These are phyloP conservation scores for Solanum hybrid DNA, from an alignment of 305 asterid genomes.

Conservation along the genomic window DNA sequence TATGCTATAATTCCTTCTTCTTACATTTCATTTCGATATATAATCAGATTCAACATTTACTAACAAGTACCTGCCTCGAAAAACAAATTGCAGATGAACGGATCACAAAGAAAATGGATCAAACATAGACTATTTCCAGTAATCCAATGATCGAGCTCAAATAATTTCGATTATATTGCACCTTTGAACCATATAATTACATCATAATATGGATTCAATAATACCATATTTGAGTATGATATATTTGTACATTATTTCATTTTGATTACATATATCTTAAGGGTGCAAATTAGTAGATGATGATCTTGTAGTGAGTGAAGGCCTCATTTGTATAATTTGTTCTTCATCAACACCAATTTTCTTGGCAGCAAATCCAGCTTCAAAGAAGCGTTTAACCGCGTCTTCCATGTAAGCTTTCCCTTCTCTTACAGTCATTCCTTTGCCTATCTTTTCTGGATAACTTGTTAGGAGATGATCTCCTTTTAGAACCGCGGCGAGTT, in stretches of 20 bases:
- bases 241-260: not conserved
- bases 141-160: not conserved
- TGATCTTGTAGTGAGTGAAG: slow-evolving; percentile 62
- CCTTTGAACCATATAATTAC: not conserved
- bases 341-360: slow-evolving; percentile 53
- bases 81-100: not conserved
- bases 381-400: slow-evolving; percentile 62
- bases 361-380: slow-evolving; percentile 55
- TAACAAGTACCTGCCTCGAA: not conserved
- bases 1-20: not conserved
- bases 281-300: not conserved
- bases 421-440: slow-evolving; percentile 56
- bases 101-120: not conserved
- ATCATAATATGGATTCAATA: not conserved
- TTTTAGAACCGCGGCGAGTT: slow-evolving; percentile 75
- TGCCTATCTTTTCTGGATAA: slow-evolving; percentile 38
- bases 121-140: not conserved
- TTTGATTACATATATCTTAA: not conserved
- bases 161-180: not conserved
- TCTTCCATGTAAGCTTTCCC: slow-evolving; percentile 59
- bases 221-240: not conserved
- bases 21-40: not conserved
- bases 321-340: slow-evolving; percentile 73
- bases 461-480: slow-evolving; percentile 56
- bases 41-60: not conserved